A percentile compares a stretch with the other conserved stretches of the same genome.
phyloP scores from a whole-genome alignment of 2,329 filamentous ascomycete genomes.

The Aspergillus intermedius region DNA sequence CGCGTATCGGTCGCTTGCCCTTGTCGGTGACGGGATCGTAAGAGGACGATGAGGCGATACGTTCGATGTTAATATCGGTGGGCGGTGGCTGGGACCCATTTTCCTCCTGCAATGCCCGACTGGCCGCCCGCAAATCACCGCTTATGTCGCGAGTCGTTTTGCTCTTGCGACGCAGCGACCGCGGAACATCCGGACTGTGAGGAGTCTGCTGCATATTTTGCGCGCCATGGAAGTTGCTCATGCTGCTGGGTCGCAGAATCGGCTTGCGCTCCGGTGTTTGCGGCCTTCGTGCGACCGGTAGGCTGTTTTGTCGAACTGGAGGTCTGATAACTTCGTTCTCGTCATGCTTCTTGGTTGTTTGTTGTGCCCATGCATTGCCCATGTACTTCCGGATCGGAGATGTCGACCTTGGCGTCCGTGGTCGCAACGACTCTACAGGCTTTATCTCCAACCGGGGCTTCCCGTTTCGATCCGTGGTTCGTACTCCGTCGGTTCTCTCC shows the following conservation, averaged over 20 bases:
- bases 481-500: conserved; percentile 48
- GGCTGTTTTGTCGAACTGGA: conserved; percentile 11
- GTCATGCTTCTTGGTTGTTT: conserved; percentile 16
- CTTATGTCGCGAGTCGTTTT: conserved; percentile 57
- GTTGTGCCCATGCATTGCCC: conserved; percentile 26
- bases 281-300: conserved; percentile 18
- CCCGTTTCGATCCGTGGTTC: conserved; percentile 30
- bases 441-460: conserved; percentile 34
- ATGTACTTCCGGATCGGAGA: conserved; percentile 24
- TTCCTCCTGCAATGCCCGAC: conserved; percentile 41
- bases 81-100: conserved; percentile 23
- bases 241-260: conserved; percentile 41
- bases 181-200: conserved; percentile 44
- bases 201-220: conserved; percentile 15
- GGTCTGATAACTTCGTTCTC: conserved; percentile 23
- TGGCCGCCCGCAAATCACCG: conserved; percentile 67
- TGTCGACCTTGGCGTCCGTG: conserved; percentile 17
- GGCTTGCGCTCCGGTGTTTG: conserved; percentile 30
- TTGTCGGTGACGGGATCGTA: conserved; percentile 77
- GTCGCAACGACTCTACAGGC: conserved; percentile 32
- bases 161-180: conserved; percentile 55
- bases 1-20: conserved; percentile 74
- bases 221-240: conserved; percentile 44
- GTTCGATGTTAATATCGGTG: conserved; percentile 29
- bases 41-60: conserved; percentile 46